Evolutionary conservation across 2,329 filamentous ascomycete species (phyloP).

Genomic region (Aspergillus floridensis): DNA sequence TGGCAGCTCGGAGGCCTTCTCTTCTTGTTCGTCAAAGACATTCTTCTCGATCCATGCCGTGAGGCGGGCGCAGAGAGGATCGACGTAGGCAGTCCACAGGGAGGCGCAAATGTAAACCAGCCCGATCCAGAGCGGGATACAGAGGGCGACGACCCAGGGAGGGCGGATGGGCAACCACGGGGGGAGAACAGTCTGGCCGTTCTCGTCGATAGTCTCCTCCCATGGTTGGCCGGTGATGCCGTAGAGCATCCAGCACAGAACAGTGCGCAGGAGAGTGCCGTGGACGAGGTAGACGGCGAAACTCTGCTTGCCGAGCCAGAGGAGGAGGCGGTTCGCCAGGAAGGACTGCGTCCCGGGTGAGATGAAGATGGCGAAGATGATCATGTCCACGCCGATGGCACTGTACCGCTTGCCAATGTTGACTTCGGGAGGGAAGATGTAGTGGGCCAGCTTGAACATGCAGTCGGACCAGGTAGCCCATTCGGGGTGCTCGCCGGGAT

Average conservation of each 20-base stretch:
- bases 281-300: conserved; percentile 57
- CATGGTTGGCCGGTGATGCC: conserved; percentile 49
- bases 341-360: conserved; percentile 50
- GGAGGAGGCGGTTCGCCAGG: conserved; percentile 50
- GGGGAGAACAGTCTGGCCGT: conserved; percentile 39
- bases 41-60: conserved; percentile 50
- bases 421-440: conserved; percentile 47
- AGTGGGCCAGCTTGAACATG: conserved; percentile 42
- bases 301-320: conserved; percentile 56
- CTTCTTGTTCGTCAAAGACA: conserved; percentile 46
- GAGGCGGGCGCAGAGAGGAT: conserved; percentile 49
- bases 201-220: conserved; percentile 42
- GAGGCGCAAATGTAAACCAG: conserved; percentile 50
- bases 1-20: conserved; percentile 29
- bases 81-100: conserved; percentile 54
- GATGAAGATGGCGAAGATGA: conserved; percentile 52
- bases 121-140: conserved; percentile 48
- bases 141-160: conserved; percentile 41
- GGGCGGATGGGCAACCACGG: conserved; percentile 44
- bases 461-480: conserved; percentile 50
- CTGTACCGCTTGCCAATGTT: conserved; percentile 49
- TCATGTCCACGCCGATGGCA: conserved; percentile 49
- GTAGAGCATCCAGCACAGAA: conserved; percentile 54
- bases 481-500: conserved; percentile 51
- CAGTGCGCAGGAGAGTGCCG: conserved; percentile 53